phyloP scores from a whole-genome alignment of 169 alveolate genomes.

The Plasmodium berghei region DNA sequence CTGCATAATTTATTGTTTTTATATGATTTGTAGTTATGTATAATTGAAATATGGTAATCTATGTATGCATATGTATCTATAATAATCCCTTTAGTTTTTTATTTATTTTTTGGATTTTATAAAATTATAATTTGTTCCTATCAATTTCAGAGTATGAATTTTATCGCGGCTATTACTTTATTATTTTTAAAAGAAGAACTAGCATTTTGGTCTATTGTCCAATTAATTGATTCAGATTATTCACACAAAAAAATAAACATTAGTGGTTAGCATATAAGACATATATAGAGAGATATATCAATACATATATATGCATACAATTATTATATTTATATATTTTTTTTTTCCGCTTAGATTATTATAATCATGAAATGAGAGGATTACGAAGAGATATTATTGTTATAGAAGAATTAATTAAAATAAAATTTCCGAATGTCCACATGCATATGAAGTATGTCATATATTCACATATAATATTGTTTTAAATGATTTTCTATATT shows the following conservation, averaged over 20 bases:
- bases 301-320: background rate
- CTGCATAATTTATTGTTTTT: no score
- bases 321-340: background rate
- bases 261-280: constrained; percentile 75
- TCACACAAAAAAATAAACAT: constrained; percentile 84
- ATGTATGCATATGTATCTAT: background rate
- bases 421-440: constrained; percentile 81
- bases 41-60: background rate
- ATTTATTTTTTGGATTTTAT: background rate
- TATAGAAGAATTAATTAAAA: constrained; percentile 81
- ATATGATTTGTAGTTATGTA: background rate
- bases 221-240: constrained; percentile 85
- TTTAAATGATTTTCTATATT: background rate
- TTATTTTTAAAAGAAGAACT: constrained; percentile 87
- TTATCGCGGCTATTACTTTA: constrained; percentile 87
- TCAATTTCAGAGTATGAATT: constrained; percentile 84
- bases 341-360: constrained; percentile 78
- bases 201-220: constrained; percentile 91
- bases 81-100: background rate
- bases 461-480: background rate
- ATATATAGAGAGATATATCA: background rate
- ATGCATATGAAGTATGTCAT: constrained; percentile 81
- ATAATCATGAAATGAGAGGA: constrained; percentile 88
- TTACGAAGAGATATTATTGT: constrained; percentile 87
- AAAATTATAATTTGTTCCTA: no score